Conservation (phyloP, 805 yeast species). For the Metschnikowia dekortorum region DNA sequence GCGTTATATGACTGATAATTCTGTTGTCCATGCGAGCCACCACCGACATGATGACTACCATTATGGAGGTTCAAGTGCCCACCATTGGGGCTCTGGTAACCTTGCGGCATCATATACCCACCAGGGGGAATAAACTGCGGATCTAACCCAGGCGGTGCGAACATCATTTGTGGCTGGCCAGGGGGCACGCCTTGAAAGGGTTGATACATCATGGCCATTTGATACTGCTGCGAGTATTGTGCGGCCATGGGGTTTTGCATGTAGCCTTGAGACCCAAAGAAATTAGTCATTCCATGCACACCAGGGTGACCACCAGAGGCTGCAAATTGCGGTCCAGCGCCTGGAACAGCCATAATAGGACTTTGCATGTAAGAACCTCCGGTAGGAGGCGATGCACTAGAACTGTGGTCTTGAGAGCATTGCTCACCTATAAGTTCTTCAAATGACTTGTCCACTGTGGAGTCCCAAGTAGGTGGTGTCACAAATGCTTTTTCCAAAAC, state of each 20-base stretch:
- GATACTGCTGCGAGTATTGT: slow-evolving; percentile 33
- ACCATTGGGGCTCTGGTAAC: slow-evolving; percentile 21
- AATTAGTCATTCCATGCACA: slow-evolving; percentile 11
- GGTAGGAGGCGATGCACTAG: slow-evolving; percentile 13
- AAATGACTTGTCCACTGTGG: slow-evolving; percentile 54
- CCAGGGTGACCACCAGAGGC: slow-evolving; percentile 15
- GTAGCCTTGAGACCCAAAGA: slow-evolving; percentile 26
- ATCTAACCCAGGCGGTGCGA: slow-evolving; percentile 26
- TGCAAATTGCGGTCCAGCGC: slow-evolving; percentile 20
- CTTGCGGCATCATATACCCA: slow-evolving; percentile 31
- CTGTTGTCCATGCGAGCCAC: slow-evolving; percentile 5
- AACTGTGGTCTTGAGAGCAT: slow-evolving; percentile 4
- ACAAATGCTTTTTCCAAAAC: slow-evolving; percentile 58
- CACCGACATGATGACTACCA: slow-evolving; percentile 6
- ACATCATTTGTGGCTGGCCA: slow-evolving; percentile 32
- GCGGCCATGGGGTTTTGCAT: slow-evolving; percentile 28
- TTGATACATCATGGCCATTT: slow-evolving; percentile 37
- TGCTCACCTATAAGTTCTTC: slow-evolving; percentile 46
- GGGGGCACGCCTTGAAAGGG: slow-evolving; percentile 31
- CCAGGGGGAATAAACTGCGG: slow-evolving; percentile 32
- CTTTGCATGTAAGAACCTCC: slow-evolving; percentile 27
- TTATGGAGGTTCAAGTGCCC: slow-evolving; percentile 23
- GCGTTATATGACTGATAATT: slow-evolving; percentile 3
- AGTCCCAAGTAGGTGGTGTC: slow-evolving; percentile 76
- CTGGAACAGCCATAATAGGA: slow-evolving; percentile 23